Evolutionary conservation across 164 flowering plant species (phyloP), one percentile per base, ranked within the genome.

Genomic region (Aristolochia contorta): DNA sequence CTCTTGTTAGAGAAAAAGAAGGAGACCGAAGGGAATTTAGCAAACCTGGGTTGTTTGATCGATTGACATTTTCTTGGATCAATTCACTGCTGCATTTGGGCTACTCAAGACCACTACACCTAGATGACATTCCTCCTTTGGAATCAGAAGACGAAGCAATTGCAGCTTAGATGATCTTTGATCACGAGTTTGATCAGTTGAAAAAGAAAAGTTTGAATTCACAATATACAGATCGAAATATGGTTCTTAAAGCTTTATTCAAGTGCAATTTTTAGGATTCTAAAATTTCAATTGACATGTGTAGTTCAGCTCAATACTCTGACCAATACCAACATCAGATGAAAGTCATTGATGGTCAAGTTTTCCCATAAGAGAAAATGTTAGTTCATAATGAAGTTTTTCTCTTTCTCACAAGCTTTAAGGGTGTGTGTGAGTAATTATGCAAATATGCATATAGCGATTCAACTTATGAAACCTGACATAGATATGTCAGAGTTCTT

Each of bases 61-160:
- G 53, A 25, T 47, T 89, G 68, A 72, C 77, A 27, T 91, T 91
- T 74, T 86, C 91, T 32, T 91, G 98, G 96, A 54, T 87, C 16
- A 76, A 78, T 58, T 79, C 89, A 50, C 76, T 91, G 64, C 81
- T 91, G 33, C 19, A 63, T 14, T 58, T 79, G 58, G 97, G 96
- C 6, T 78, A 79, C 75, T 71, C 71, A 13, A 89, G 75, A 59
- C 77, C 89, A 51, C 63, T 89, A 51, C 25, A 20, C 30, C 74
- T 85, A 23, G 82, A 86, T 22, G 92, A 91, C 57, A 72, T 91
- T 51, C 95, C 98, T 13, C 46, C 67, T 67, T 56, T 91, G 23
- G 77, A 61, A 25, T 22, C 71, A 0, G 92, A 85, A 45, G 92
- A 89, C 64, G 85, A 78, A 72, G 84, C 95, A 3, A 30, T 50